These are phyloP conservation scores for Lentinula novae-zelandiae DNA, from an alignment of 1,284 basidiomycete genomes.

Conservation along the genomic window DNA sequence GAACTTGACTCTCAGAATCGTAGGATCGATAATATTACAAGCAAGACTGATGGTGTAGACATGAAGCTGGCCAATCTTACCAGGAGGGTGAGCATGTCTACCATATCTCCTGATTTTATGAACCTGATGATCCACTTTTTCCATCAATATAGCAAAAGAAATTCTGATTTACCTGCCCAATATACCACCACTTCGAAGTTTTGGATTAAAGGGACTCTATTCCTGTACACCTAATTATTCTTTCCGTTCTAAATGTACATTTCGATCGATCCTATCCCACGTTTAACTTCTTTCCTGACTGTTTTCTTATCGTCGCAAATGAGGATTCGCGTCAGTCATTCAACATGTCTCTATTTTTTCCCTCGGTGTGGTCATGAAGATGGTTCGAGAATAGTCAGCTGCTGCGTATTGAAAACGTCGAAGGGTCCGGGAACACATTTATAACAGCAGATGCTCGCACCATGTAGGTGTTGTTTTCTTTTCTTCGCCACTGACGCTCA, in stretches of 20 bases:
- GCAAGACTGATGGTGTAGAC: constrained; percentile 68
- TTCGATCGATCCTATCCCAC: not conserved
- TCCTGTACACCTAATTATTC: not conserved
- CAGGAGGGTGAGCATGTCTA: constrained; percentile 46
- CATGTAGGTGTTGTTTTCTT: not conserved
- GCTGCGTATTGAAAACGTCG: not conserved
- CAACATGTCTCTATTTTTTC: not conserved
- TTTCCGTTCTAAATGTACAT: not conserved
- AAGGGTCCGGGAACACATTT: not conserved
- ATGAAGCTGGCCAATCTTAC: constrained; percentile 66
- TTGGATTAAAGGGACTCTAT: not conserved
- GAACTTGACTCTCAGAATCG: constrained; percentile 78
- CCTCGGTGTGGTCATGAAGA: not conserved
- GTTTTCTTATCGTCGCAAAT: not conserved
- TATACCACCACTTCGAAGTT: not conserved
- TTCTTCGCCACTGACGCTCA: not conserved
- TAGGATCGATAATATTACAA: constrained; percentile 65
- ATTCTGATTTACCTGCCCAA: not conserved
- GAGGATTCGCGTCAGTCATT: not conserved
- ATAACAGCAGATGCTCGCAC: not conserved
- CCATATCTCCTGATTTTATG: not conserved
- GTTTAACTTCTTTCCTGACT: not conserved
- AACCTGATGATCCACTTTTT: not conserved
- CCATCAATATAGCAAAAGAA: constrained; percentile 10
- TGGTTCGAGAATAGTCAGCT: not conserved